Evolutionary conservation across 2,329 filamentous ascomycete species (phyloP), one percentile per base, ranked within the genome.

Genomic region (Cladorrhinum sp.): DNA sequence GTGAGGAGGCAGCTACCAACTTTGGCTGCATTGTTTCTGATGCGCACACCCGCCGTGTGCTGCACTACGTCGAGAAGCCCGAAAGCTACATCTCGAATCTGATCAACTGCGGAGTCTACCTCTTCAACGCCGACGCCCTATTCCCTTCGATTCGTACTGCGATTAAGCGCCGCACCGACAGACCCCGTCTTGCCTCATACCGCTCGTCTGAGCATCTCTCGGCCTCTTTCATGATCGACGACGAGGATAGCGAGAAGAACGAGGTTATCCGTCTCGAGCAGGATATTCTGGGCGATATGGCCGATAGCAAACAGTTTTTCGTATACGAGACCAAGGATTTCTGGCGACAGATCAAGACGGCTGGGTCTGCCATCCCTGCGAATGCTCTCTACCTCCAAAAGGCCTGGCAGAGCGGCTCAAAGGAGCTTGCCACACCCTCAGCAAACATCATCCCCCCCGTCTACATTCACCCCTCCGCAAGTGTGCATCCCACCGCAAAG

Each of bases 341-440:
- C 77, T 99, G 95, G 95, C 92, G 95, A 70, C 95, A 99, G 82
- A 98, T 99, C 85, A 99, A 99, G 85, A 97, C 95, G 1, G 95
- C 95, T 62, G 95, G 95, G 62, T 98, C 94, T 5, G 95, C 95
- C 55, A 92, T 99, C 26, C 95, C 95, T 16, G 95, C 95, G 65
- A 98, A 98, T 72, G 95, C 95, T 14, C 85, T 99, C 33, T 99
- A 99, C 78, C 86, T 99, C 58, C 92, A 96, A 74, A 92, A 97
- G 80, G 94, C 95, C 20, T 89, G 89, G 81, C 94, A 98, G 77
- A 84, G 82, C 50, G 86, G 87, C 67, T 92, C 91, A 42, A 82
- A 86, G 57, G 94, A 97, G 79, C 88, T 98, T 57, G 87, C 91
- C 12, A 80, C 86, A 65, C 90, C 93, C 28, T 95, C 91, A 33